Evolutionary conservation across 1,139 yeast species (phyloP).

Genomic region (Blastobotrys arbuscula): DNA sequence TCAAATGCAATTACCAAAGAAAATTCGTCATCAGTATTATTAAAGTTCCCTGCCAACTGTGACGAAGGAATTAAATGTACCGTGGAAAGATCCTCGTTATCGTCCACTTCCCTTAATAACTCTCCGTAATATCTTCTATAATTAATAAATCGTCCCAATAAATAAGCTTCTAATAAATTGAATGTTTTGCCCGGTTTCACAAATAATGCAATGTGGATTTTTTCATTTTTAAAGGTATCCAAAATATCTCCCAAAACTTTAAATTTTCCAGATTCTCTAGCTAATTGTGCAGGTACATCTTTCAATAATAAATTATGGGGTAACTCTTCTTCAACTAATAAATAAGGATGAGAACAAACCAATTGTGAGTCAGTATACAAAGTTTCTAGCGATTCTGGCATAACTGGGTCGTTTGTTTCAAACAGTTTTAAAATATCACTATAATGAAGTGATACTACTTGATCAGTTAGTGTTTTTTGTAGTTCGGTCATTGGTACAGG

Average conservation of each 20-base stretch:
- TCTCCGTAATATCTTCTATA: conserved; percentile 63
- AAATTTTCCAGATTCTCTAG: conserved; percentile 85
- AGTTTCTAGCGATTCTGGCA: conserved; percentile 54
- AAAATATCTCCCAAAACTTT: conserved; percentile 52
- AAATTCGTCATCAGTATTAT: conserved; percentile 34
- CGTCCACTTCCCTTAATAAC: conserved; percentile 24
- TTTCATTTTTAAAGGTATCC: conserved; percentile 37
- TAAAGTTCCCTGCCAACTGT: conserved; percentile 26
- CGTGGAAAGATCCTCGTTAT: conserved; percentile 24
- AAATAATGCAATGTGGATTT: conserved; percentile 43
- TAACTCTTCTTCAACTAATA: conserved; percentile 76
- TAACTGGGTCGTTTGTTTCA: conserved; percentile 54
- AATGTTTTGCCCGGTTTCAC: conserved; percentile 57
- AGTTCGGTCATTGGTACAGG: conserved; percentile 87
- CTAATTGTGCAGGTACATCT: conserved; percentile 69
- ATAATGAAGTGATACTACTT: conserved; percentile 83
- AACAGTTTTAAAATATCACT: conserved; percentile 85
- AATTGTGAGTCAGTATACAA: conserved; percentile 69
- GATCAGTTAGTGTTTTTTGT: conserved; percentile 88
- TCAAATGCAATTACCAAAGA: conserved; percentile 70
- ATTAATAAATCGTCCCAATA: conserved; percentile 62
- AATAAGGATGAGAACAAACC: conserved; percentile 84
- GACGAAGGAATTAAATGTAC: conserved; percentile 34
- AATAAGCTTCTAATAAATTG: conserved; percentile 72
- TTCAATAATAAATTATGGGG: conserved; percentile 75